Base-by-base conservation (phyloP, 352 stramenopile genomes). In the Peronospora destructor region DNA sequence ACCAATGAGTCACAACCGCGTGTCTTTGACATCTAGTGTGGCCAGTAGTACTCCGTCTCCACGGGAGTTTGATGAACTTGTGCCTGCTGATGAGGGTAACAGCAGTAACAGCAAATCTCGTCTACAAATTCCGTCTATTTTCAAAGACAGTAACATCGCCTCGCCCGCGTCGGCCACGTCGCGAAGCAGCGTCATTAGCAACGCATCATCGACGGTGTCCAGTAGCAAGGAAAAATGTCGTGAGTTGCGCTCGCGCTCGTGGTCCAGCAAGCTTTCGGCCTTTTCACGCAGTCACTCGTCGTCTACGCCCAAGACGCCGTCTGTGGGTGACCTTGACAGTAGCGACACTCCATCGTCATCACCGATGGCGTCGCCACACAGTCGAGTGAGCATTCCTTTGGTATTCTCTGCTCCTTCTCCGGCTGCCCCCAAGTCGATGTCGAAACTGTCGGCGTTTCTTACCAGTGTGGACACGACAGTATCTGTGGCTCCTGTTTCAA, bases 361-460 rank as follows among this genome's bases (percentile, higher is more conserved):
- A 4, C 66, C 66, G 0, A 53, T 48, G 9, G 49, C 46, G 2
- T 73, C 64, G 0, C 48, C 64, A 8, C 49, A 58, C 19, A 61
- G 60, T 21, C 7, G 49, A 44, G 43, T 68, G 38, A 70, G 45
- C 38, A 70, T 72, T 42, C 59, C 64, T 9, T 64, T 54, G 6
- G 69, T 56, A 1, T 78, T 80, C 54, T 45, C 59, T 13, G 49
- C 64, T 0, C 38, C 68, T 1, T 49, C 33, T 10, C 41, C 49
- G 4, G 49, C 57, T 13, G 52, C 66, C 16, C 51, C 50, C 26
- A 66, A 71, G 45, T 56, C 49, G 6, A 40, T 61, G 45, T 84
- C 75, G 2, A 84, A 77, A 46, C 54, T 89, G 2, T 72, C 77
- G 5, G 71, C 71, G 5, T 89, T 89, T 49, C 41, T 89, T 29